Evolutionary conservation across 2,329 filamentous ascomycete genomes (phyloP), one percentile per base, ranked within the genome.

Genomic region (Achaetomium macrosporum): DNA sequence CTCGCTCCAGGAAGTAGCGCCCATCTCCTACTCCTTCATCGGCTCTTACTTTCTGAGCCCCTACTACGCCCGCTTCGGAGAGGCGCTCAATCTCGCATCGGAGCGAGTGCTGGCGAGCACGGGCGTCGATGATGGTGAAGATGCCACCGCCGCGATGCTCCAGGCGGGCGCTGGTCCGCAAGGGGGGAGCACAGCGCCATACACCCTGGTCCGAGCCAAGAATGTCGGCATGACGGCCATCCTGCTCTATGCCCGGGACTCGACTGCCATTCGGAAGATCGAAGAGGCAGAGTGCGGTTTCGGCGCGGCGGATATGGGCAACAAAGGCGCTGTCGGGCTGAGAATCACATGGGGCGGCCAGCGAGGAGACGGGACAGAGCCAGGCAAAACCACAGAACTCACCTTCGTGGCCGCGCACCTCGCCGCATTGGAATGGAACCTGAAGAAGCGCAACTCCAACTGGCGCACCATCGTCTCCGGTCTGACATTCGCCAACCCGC

Each of bases 161-260:
- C 60, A 63, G 50, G 36, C 49, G 3, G 30, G 25, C 12, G 31
- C 5, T 2, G 29, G 31, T 31, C 16, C 43, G 13, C 53, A 50
- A 20, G 29, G 29, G 29, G 19, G 16, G 12, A 17, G 25, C 6
- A 36, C 10, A 5, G 46, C 44, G 19, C 74, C 77, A 16, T 96
- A 95, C 68, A 81, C 83, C 37, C 81, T 88, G 50, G 72, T 96
- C 25, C 75, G 83, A 44, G 78, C 81, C 19, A 80, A 83, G 42
- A 90, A 93, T 67, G 79, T 91, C 45, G 92, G 93, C 59, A 90
- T 96, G 84, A 97, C 91, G 0, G 90, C 81, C 20, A 81, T 97
- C 47, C 82, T 97, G 76, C 77, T 96, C 16, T 96, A 96, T 66
- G 87, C 85, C 17, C 82, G 82, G 52, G 76, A 85, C 40, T 75